phyloP scores from a whole-genome alignment of 108 stramenopile species.

The Nitzschia palea region DNA sequence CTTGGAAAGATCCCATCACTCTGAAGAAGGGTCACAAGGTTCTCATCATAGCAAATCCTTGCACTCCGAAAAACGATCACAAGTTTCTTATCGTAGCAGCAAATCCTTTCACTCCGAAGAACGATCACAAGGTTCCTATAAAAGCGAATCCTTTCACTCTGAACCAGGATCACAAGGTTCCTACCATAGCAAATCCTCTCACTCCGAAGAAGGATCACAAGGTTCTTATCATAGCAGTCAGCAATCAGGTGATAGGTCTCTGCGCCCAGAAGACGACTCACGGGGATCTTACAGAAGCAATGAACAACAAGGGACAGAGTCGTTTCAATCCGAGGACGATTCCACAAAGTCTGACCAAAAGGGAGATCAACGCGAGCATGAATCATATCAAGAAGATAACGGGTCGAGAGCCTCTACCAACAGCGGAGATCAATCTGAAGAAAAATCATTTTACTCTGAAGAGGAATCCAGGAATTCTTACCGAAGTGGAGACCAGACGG shows the following conservation, averaged over 20 bases:
- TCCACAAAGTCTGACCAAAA: neutral
- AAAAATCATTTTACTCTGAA: neutral
- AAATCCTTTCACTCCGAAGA: slow-evolving; percentile 3
- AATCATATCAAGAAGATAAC: neutral
- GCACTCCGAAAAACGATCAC: neutral
- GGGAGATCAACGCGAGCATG: neutral
- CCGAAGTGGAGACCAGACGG: slow-evolving; percentile 8
- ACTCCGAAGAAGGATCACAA: neutral
- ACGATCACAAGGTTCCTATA: neutral
- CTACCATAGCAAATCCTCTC: neutral
- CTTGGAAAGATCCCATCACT: neutral
- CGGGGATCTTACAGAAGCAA: slow-evolving; percentile 1
- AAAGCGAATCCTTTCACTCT: neutral
- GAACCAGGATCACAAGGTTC: neutral
- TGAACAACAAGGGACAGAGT: neutral
- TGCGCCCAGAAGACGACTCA: slow-evolving; percentile 4
- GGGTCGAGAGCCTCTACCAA: neutral
- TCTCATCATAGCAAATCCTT: neutral
- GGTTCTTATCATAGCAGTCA: neutral
- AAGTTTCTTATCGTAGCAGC: neutral
- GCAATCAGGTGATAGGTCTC: neutral
- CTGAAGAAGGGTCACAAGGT: neutral
- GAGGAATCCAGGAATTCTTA: neutral
- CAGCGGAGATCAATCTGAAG: neutral
- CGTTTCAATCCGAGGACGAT: neutral